Base-by-base conservation (phyloP, 2,329 filamentous ascomycete genomes). In the Colletotrichum destructivum region DNA sequence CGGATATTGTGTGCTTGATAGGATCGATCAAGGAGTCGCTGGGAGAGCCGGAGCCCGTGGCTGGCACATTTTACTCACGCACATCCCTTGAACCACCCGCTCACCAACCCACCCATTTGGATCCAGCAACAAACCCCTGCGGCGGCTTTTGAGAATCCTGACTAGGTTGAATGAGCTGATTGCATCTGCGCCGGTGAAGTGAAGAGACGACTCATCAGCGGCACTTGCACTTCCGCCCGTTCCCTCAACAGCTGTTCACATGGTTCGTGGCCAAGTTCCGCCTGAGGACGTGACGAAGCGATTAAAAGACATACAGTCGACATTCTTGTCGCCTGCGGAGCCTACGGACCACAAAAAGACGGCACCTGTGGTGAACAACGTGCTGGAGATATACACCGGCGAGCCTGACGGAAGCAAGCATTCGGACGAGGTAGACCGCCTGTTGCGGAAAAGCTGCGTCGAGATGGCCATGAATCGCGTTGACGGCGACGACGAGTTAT, bases 391-490 rank as follows among this genome's bases (percentile, higher is more conserved):
- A 15, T 40, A 55, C 11, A 18, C 46, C 9, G 59, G 51, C 13
- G 31, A 44, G 16, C 18, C 60, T 18, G 26, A 61, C 31, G 65
- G 47, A 1, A 44, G 18, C 3, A 40, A 55, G 31, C 52, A 72
- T 16, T 31, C 65, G 11, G 54, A 69, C 31, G 59, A 44, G n/a
- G 21, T 69, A 16, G 40, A 56, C 11, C 59, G 40, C 8, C 46
- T 64, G 4, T 23, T 81, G 61, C 79, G 78, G 73, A 76, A 73
- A 72, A 80, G 77, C 63, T 78, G 80, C 55, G 76, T 75, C 18
- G 77, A 77, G 64, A 85, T 85, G 84, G 84, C 84, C 2, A 75
- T 85, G 40, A 84, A 82, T 71, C 78, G 81, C 55, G 78, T 85
- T 46, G 81, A 85, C 16, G 84, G 84, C 5, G 76, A 79, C 52